Percentiles rank a stretch among this genome's conserved stretches.
These are phyloP conservation scores for Hansenula sp. DNA, from an alignment of 1,139 yeast genomes.

Conservation along the genomic window DNA sequence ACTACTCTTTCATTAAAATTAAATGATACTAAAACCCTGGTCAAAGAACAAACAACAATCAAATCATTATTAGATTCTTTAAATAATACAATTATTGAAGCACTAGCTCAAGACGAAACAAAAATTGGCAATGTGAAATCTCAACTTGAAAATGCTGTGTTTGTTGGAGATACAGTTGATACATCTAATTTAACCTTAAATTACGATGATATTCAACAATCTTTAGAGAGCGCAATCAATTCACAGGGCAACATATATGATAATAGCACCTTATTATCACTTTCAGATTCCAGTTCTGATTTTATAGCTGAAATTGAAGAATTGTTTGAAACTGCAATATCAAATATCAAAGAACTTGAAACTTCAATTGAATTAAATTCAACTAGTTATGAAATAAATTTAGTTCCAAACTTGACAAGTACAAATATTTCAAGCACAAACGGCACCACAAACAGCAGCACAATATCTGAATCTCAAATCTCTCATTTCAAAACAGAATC, in stretches of 20 bases:
- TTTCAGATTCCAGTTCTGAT: not conserved
- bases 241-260: not conserved
- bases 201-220: conserved; percentile 1
- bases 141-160: conserved; percentile 6
- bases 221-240: not conserved
- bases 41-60: not conserved
- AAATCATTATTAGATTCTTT: not conserved
- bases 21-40: not conserved
- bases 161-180: conserved; percentile 10
- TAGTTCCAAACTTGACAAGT: not conserved
- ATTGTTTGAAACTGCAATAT: conserved; percentile 6
- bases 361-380: not conserved
- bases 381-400: not conserved
- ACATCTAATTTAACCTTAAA: conserved; percentile 7
- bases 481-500: not conserved
- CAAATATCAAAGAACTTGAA: not conserved
- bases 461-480: not conserved
- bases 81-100: conserved; percentile 2
- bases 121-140: conserved; percentile 2
- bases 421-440: not conserved
- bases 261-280: not conserved
- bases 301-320: conserved; percentile 3
- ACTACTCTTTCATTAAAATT: not conserved
- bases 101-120: conserved; percentile 1
- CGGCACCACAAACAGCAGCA: not conserved